phyloP scores from a whole-genome alignment of 176 grass and related monocot genomes.

The Oryza nivara region DNA sequence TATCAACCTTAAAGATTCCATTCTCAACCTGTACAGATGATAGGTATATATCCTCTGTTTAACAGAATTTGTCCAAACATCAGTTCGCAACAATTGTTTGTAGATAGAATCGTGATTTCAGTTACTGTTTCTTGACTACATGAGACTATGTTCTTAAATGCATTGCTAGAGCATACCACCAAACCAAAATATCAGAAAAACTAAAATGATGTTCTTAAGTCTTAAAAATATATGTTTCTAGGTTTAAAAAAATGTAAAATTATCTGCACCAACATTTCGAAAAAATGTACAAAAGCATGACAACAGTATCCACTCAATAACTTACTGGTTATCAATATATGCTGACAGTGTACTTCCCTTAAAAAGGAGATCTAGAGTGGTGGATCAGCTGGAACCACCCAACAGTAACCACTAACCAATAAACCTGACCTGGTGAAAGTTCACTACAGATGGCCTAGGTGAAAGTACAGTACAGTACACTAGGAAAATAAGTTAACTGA shows the following conservation, averaged over 20 bases:
- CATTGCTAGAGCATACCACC: neutral
- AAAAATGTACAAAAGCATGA: neutral
- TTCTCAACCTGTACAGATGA: neutral
- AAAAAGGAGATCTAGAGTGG: neutral
- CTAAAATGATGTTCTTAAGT: neutral
- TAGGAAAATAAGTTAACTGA: conserved; percentile 16
- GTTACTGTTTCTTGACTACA: conserved; percentile 13
- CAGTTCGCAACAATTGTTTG: neutral
- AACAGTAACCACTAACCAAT: conserved; percentile 2
- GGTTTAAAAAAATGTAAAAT: neutral
- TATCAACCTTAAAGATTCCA: neutral
- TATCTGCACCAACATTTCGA: neutral
- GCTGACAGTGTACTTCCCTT: neutral
- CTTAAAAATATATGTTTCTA: neutral
- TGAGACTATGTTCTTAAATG: neutral
- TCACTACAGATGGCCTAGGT: neutral
- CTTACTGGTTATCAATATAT: neutral
- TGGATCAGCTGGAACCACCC: neutral
- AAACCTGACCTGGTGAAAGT: neutral
- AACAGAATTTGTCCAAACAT: neutral
- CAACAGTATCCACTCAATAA: neutral
- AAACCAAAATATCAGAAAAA: neutral
- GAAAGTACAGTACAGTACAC: neutral
- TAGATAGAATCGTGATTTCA: too few species aligned
- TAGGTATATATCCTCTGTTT: neutral